Evolutionary conservation across 2,329 filamentous ascomycete genomes (phyloP).

Genomic region (Madurella mycetomatis): DNA sequence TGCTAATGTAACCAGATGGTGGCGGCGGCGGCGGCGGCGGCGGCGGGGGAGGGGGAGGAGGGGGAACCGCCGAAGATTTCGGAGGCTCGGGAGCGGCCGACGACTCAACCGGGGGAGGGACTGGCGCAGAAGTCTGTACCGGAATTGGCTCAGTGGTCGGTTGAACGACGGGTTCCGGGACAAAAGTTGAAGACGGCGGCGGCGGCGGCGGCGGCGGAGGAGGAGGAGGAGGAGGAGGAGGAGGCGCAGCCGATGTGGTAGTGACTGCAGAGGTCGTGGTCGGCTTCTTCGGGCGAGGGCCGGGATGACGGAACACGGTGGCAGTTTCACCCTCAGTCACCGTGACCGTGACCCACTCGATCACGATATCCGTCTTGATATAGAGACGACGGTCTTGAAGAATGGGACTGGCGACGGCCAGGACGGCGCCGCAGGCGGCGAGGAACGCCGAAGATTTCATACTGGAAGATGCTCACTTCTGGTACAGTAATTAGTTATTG

Average conservation of each 20-base stretch:
- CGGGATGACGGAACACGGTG: slow-evolving; percentile 17
- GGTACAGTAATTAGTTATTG: not conserved
- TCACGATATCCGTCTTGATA: slow-evolving; percentile 38
- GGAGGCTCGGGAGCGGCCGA: slow-evolving; percentile 25
- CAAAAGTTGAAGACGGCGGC: slow-evolving; percentile 8
- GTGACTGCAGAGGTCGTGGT: slow-evolving; percentile 17
- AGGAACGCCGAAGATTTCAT: slow-evolving; percentile 50
- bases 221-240: slow-evolving; percentile 16
- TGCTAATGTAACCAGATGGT: slow-evolving; percentile 30
- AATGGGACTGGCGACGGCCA: slow-evolving; percentile 42
- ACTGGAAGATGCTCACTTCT: slow-evolving; percentile 26
- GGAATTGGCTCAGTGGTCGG: slow-evolving; percentile 16
- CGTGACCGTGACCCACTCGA: slow-evolving; percentile 45
- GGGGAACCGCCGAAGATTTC: slow-evolving; percentile 7
- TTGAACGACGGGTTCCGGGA: slow-evolving; percentile 4
- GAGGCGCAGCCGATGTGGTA: slow-evolving; percentile 16
- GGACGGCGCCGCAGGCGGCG: slow-evolving; percentile 41
- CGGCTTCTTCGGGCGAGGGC: slow-evolving; percentile 10
- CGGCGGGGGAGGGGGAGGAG: slow-evolving; percentile 10
- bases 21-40: slow-evolving; percentile 21
- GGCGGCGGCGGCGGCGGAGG: too few relatives aligned
- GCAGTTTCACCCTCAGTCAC: slow-evolving; percentile 25
- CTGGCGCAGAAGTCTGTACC: slow-evolving; percentile 7
- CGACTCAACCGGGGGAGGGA: slow-evolving; percentile 7
- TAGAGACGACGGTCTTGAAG: slow-evolving; percentile 36